Evolutionary conservation across 345 rosid species (phyloP).

Genomic region (Salix viminalis): DNA sequence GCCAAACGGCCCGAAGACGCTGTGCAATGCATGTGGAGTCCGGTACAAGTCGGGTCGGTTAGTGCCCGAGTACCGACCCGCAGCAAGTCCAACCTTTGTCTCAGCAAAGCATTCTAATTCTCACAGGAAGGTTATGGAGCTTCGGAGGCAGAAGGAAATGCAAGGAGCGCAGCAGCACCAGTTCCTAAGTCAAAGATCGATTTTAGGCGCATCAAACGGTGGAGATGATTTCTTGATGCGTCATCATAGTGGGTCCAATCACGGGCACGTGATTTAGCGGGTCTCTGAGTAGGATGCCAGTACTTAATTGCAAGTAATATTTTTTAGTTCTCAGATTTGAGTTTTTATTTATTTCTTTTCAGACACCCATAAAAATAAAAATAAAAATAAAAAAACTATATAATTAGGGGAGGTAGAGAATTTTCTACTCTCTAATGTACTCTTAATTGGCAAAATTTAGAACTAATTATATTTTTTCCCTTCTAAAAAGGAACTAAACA

Average conservation of each 20-base stretch:
- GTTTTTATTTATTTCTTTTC: slow-evolving; percentile 1
- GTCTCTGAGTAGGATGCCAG: neutral
- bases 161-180: slow-evolving; percentile 43
- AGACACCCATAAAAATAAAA: neutral
- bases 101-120: slow-evolving; percentile 67
- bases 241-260: slow-evolving; percentile 37
- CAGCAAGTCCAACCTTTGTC: slow-evolving; percentile 66
- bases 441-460: slow-evolving; percentile 8
- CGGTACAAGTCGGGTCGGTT: slow-evolving; percentile 70
- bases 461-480: neutral
- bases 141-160: slow-evolving; percentile 55
- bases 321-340: neutral
- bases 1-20: slow-evolving; percentile 68
- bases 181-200: slow-evolving; percentile 38
- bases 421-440: slow-evolving; percentile 4
- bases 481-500: neutral
- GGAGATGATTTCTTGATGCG: slow-evolving; percentile 47
- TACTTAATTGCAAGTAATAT: neutral
- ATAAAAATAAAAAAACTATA: neutral
- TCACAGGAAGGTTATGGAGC: slow-evolving; percentile 75
- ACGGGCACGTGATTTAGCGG: slow-evolving; percentile 45
- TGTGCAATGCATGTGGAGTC: slow-evolving; percentile 82
- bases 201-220: slow-evolving; percentile 47
- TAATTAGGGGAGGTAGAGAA: neutral
- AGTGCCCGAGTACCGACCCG: slow-evolving; percentile 73